A percentile compares a stretch with the other conserved stretches of the same genome.
These are phyloP conservation scores for Arthrobotrys musiformis DNA, from an alignment of 2,329 filamentous ascomycete genomes.

Conservation along the genomic window DNA sequence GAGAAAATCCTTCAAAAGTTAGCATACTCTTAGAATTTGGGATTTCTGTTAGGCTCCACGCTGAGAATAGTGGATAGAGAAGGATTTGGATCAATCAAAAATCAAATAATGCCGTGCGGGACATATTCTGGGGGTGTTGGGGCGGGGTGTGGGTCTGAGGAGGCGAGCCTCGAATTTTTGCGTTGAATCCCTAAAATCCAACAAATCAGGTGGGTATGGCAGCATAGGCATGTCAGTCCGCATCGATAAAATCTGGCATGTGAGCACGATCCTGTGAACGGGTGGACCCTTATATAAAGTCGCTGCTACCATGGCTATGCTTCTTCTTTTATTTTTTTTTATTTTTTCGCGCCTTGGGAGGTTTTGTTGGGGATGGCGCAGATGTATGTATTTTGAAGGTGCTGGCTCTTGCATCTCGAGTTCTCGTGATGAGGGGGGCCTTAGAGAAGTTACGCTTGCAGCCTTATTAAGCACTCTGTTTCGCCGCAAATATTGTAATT, in stretches of 20 bases:
- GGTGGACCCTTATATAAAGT: constrained; percentile 30
- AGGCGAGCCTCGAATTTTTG: background rate
- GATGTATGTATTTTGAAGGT: background rate
- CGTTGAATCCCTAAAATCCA: constrained; percentile 28
- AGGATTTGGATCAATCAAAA: background rate
- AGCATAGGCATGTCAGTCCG: constrained; percentile 5
- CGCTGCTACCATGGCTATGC: constrained; percentile 8
- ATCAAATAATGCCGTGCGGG: background rate
- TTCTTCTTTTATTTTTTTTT: background rate
- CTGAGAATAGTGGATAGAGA: background rate
- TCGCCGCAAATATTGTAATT: background rate
- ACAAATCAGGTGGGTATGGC: constrained; percentile 47
- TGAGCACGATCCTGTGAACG: constrained; percentile 33
- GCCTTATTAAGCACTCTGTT: background rate
- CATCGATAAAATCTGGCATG: constrained; percentile 14
- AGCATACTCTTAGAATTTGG: too few relatives aligned
- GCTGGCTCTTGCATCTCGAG: too few relatives aligned
- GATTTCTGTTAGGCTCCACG: background rate
- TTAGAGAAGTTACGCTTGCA: background rate
- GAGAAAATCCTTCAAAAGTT: too few relatives aligned
- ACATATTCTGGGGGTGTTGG: background rate
- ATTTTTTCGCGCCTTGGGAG: too few relatives aligned
- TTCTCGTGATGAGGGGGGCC: too few relatives aligned
- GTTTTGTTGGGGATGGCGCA: background rate
- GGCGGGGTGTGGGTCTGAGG: background rate